These are phyloP conservation scores for Termitomyces sp. DNA, from an alignment of 768 basidiomycete genomes.

Conservation along the genomic window DNA sequence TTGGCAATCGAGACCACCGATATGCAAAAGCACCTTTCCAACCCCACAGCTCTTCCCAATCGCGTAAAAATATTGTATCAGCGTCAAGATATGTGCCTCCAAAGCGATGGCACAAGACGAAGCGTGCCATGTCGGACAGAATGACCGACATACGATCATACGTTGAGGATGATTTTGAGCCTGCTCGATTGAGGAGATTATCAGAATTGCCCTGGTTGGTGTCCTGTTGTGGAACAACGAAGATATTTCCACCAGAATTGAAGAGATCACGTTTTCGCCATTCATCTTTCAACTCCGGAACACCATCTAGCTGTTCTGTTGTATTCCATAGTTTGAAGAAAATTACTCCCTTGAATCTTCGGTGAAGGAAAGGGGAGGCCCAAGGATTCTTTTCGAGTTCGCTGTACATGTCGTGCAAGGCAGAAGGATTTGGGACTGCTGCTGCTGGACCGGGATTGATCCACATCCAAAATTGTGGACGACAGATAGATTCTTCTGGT, in stretches of 20 bases:
- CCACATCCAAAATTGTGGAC: conserved; percentile 97
- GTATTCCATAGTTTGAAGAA: conserved; percentile 99
- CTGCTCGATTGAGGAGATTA: conserved; percentile 62
- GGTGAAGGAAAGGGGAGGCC: conserved; percentile 93
- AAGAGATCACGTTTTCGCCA: conserved; percentile 86
- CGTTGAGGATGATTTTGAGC: conserved; percentile 76
- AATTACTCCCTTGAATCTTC: conserved; percentile 85
- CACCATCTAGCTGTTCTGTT: conserved; percentile 90
- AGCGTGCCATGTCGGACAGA: conserved; percentile 94
- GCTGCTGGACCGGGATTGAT: conserved; percentile 98
- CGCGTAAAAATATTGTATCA: conserved; percentile 90
- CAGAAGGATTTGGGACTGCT: conserved; percentile 78
- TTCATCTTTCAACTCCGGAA: conserved; percentile 84
- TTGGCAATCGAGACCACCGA: conserved; percentile 87
- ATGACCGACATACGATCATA: conserved; percentile 93
- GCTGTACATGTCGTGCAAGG: conserved; percentile 76
- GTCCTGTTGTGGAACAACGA: conserved; percentile 51
- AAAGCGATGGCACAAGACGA: conserved; percentile 93
- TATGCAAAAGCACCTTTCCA: conserved; percentile 97
- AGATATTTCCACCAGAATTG: conserved; percentile 79
- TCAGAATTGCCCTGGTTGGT: conserved; percentile 28
- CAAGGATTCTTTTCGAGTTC: conserved; percentile 83
- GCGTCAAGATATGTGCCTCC: conserved; percentile 97
- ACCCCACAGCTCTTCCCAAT: conserved; percentile 98
- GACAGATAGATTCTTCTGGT: conserved; percentile 53